Base-by-base conservation (phyloP, 371 early-diverging fungal species). In the Mucor irregularis region DNA sequence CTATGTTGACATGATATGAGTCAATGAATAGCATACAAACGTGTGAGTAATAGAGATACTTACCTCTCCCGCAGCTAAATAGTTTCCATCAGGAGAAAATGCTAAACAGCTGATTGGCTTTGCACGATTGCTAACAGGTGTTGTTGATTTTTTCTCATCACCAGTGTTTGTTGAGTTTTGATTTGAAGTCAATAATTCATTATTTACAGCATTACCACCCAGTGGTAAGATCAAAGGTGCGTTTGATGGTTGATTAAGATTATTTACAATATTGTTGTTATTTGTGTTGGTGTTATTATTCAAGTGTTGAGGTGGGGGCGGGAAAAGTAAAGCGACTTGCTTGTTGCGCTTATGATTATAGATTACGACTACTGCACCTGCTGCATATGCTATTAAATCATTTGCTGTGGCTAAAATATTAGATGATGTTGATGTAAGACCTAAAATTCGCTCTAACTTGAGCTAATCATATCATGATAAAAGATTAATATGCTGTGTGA, bases 1-100 rank as follows among this genome's bases (percentile, higher is more conserved):
- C 91, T 52, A 52, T n/a, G n/a, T n/a, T n/a, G n/a, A n/a, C n/a
- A n/a, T n/a, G n/a, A n/a, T n/a, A n/a, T n/a, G n/a, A n/a, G n/a
- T n/a, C n/a, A n/a, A n/a, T n/a, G n/a, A n/a, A n/a, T n/a, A n/a
- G n/a, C n/a, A n/a, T n/a, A n/a, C n/a, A n/a, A n/a, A n/a, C n/a
- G n/a, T n/a, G n/a, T n/a, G 5, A 13, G 31, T 34, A 3, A 13
- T 28, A 5, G 22, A 39, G 9, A 37, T 53, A 17, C 46, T 43
- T 76, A 90, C 92, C 85, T 91, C 91, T 34, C 91, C 92, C 38
- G 86, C 87, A 21, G 93, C 93, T 17, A 95, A 63, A 54, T 82
- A 87, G 26, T 82, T 76, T 3, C 90, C 92, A 71, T 92, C 90
- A 1, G 84, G 78, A 2, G 92, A 89, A 53, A 90, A 90, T 2